These are phyloP conservation scores for Xylariales sp. DNA, from an alignment of 2,329 filamentous ascomycete species.

Conservation along the genomic window DNA sequence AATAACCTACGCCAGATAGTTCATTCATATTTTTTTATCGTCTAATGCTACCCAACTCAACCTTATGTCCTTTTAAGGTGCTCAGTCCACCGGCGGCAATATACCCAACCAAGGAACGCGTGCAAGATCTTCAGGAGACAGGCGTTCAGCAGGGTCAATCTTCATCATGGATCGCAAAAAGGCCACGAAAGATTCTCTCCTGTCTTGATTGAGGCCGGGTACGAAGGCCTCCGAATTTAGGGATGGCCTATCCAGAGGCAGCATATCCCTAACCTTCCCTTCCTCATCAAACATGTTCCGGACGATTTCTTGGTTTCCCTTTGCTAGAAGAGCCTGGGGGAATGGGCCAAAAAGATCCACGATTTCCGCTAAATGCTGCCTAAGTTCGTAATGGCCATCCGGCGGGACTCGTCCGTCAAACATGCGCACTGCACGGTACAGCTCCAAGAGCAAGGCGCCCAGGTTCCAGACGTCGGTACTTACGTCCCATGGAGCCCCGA, in stretches of 20 bases:
- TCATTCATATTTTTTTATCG: too few relatives aligned
- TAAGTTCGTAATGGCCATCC: constrained; percentile 27
- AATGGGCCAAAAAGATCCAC: constrained; percentile 39
- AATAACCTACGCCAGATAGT: too few relatives aligned
- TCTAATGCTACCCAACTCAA: too few relatives aligned
- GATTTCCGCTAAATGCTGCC: constrained; percentile 39
- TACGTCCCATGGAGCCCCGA: constrained; percentile 41
- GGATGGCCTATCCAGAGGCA: neutral
- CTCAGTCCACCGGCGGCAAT: constrained; percentile 3
- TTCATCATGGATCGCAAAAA: constrained; percentile 22
- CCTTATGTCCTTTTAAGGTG: too few relatives aligned
- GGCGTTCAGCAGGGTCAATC: constrained; percentile 20
- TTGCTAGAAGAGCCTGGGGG: constrained; percentile 36
- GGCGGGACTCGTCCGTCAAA: constrained; percentile 34
- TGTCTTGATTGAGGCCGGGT: neutral
- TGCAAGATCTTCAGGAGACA: constrained; percentile 1
- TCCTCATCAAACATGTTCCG: constrained; percentile 10
- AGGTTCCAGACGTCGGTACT: constrained; percentile 44
- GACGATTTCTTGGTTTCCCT: constrained; percentile 32
- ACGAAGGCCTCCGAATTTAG: neutral
- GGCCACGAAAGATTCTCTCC: constrained; percentile 1
- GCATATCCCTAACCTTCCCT: constrained; percentile 11
- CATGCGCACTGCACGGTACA: constrained; percentile 35
- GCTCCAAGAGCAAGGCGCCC: constrained; percentile 39
- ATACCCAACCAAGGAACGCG: constrained; percentile 12